These are phyloP conservation scores for Daldinia sp. DNA, from an alignment of 2,329 filamentous ascomycete species.

Conservation along the genomic window DNA sequence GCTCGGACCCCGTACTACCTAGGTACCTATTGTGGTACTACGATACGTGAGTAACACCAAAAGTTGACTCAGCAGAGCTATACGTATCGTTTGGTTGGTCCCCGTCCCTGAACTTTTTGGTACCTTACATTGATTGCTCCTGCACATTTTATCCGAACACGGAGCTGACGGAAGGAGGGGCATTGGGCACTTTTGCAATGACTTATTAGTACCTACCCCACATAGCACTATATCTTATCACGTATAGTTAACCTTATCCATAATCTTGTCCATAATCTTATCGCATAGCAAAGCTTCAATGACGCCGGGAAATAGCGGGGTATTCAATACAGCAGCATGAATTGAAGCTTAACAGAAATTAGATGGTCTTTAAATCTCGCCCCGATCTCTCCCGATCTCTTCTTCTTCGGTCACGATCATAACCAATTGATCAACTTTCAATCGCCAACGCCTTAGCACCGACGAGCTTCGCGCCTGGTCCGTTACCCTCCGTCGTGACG, in stretches of 20 bases:
- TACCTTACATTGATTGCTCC: constrained; percentile 7
- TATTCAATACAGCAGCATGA: constrained; percentile 15
- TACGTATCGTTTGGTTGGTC: not conserved
- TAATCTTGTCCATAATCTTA: too few species aligned
- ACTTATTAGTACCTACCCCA: not conserved
- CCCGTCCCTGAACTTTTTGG: not conserved
- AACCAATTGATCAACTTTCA: constrained; percentile 62
- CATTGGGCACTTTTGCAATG: not conserved
- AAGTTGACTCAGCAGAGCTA: constrained; percentile 23
- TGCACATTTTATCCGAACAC: constrained; percentile 32
- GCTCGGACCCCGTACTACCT: too few species aligned
- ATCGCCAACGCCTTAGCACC: constrained; percentile 81
- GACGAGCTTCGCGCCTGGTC: constrained; percentile 65
- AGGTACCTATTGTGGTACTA: too few species aligned
- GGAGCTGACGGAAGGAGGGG: constrained; percentile 15
- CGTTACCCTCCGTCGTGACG: constrained; percentile 67
- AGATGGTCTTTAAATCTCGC: not conserved
- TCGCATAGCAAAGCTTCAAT: too few species aligned
- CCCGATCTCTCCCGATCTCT: not conserved
- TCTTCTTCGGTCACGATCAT: not conserved
- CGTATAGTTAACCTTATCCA: too few species aligned
- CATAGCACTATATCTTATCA: constrained; percentile 1
- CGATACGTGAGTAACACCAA: not conserved
- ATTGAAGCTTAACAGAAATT: constrained; percentile 12
- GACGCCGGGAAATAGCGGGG: not conserved